Evolutionary conservation across 306 rosid species (phyloP), one percentile per base, ranked within the genome.

Genomic region (Trifolium fragiferum): DNA sequence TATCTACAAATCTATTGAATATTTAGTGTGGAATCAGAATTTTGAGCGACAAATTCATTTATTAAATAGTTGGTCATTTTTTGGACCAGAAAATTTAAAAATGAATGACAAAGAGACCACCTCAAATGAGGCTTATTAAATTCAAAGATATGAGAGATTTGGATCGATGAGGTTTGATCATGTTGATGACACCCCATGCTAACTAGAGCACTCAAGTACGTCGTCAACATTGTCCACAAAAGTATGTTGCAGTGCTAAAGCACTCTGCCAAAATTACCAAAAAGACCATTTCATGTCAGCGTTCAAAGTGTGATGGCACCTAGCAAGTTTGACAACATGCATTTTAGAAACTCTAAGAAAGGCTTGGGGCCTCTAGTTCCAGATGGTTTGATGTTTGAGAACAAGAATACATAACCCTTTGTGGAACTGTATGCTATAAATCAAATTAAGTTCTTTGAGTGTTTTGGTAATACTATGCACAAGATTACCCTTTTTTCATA

Each of bases 221-320:
- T n/a, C n/a, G n/a, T n/a, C n/a, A n/a, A n/a, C 27, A 25, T 25
- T 25, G 27, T 25, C 2, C 3, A 25, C 27, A 25, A 25, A 25
- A 25, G 2, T 82, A 19, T n/a, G 89, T 86, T 0, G 58, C 66
- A 3, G 89, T 87, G 15, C 20, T 85, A 35, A 71, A 59, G 55
- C 70, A 8, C 70, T 87, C 0, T 87, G 87, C 12, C 27, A 63
- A 12, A 81, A 85, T 32, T 83, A 83, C 74, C 41, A 40, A 0
- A 21, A 23, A 5, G 81, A 87, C 65, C 54, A 71, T 0, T 1
- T 60, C 0, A 79, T 81, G 78, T 67, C 90, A 1, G 88, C 92
- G 0, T 86, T 57, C 38, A 86, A 86, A 49, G 87, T 86, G 83
- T 78, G 15, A 80, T 79, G 59, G 80, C 92, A 0, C 92, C 87